Conservation (phyloP, 306 rosid species). For the Prunus padus region DNA sequence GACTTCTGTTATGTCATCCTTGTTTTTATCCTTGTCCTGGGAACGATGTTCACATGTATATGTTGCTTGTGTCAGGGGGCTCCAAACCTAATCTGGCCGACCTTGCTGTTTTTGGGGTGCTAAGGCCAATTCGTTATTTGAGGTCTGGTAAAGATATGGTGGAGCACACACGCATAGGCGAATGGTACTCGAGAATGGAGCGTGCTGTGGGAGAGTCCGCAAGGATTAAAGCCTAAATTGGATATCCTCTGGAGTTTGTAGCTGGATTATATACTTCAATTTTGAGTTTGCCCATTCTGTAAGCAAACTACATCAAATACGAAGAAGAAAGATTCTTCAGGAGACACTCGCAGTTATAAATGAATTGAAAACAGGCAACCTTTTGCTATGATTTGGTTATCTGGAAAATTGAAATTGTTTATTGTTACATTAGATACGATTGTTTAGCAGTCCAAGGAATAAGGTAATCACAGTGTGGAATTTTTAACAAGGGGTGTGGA, state of each 20-base stretch:
- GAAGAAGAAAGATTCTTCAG: constrained; percentile 2
- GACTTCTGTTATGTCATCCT: neutral
- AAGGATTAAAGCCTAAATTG: constrained; percentile 54
- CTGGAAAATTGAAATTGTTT: constrained; percentile 19
- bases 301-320: constrained; percentile 3
- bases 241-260: neutral
- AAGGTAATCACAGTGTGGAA: constrained; percentile 1
- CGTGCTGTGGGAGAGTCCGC: constrained; percentile 64
- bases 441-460: constrained; percentile 19
- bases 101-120: constrained; percentile 67
- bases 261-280: constrained; percentile 18
- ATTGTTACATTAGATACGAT: neutral
- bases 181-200: constrained; percentile 96
- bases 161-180: constrained; percentile 86
- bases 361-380: constrained; percentile 3
- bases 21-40: neutral
- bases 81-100: constrained; percentile 56
- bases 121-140: constrained; percentile 89
- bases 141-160: constrained; percentile 95
- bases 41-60: neutral
- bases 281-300: constrained; percentile 18
- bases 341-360: neutral
- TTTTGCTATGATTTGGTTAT: constrained; percentile 2
- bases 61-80: constrained; percentile 44
- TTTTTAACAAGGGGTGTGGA: neutral